Evolutionary conservation across 192 early-diverging fungal genomes (phyloP).

Genomic region (Coemansia sp.): DNA sequence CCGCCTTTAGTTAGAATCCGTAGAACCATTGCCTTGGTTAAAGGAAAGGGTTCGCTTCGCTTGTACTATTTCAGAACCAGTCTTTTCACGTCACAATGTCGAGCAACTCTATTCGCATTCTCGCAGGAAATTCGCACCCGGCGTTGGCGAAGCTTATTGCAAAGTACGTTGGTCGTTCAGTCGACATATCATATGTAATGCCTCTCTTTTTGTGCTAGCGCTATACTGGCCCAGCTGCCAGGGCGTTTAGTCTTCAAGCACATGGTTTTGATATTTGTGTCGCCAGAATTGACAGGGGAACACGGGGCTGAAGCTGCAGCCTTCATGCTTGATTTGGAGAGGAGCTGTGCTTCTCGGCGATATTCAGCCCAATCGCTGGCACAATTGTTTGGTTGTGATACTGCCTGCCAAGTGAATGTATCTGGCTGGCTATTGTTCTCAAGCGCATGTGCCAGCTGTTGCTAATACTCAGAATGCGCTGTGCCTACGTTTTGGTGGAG

Average conservation of each 20-base stretch:
- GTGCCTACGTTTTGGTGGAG: neutral
- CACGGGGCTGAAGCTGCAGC: neutral
- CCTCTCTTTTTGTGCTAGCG: no score
- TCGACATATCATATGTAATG: neutral
- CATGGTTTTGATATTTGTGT: neutral
- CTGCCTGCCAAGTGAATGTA: no score
- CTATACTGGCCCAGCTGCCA: no score
- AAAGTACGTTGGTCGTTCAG: conserved; percentile 60
- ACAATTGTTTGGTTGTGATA: neutral
- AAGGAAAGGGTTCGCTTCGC: neutral
- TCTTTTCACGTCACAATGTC: conserved; percentile 54
- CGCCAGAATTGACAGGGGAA: conserved; percentile 1
- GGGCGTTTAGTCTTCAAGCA: no score
- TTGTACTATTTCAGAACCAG: conserved; percentile 1
- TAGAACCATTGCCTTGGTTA: no score
- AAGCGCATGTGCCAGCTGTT: neutral
- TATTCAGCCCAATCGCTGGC: neutral
- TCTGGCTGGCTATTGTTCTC: conserved; percentile 4
- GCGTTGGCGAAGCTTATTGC: conserved; percentile 90
- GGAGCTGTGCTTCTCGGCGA: neutral
- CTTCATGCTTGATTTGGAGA: neutral
- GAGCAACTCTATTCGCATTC: conserved; percentile 94
- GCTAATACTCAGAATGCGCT: neutral
- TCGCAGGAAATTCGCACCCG: conserved; percentile 94
- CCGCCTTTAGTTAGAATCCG: neutral